Base-by-base conservation (phyloP, 257 asterid genomes). In the Leptodermis oblonga region DNA sequence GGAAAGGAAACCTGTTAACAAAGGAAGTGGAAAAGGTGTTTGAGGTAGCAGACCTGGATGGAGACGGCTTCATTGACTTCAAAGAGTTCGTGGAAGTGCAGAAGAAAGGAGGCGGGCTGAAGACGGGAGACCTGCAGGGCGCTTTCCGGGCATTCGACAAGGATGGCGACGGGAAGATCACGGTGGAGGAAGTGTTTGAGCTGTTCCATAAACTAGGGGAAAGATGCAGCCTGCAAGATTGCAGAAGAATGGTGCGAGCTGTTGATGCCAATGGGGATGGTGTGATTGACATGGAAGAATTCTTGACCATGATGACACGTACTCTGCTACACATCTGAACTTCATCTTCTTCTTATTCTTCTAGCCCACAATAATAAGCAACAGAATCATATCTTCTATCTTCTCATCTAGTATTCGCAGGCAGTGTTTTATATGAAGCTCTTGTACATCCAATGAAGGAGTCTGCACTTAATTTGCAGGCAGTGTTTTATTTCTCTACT, bases 191-290 rank as follows among this genome's bases (percentile, higher is more conserved):
- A 71, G 88, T 87, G 8, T 77, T 79, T 15, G 87, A 81, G 81
- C 14, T 91, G 88, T 62, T 90, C 79, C 62, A 59, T 37, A 83
- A 70, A 78, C 90, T 90, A 0, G 96, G 96, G 11, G 95, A 93
- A 23, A 70, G 79, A 45, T 87, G 92, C 73, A 87, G 83, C 69
- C 22, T 78, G 64, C 80, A 78, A 70, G 99, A 90, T 75, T 90
- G 99, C 82, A 64, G 68, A 78, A 84, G 73, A 68, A 93, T 93
- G 99, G 97, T 90, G 58, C 65, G 78, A 37, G 97, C 92, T 23
- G 95, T 88, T 70, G 99, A 93, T 78, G 68, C 83, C 1, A 93
- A 90, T 65, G 87, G 96, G 6, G 99, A 90, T 78, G 99, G 96
- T 70, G 96, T 82, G 49, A 84, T 90, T n/a, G 98, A 93, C 77